phyloP scores from a whole-genome alignment of 495 filamentous ascomycete species.

The Tetracladium marchalianum region DNA sequence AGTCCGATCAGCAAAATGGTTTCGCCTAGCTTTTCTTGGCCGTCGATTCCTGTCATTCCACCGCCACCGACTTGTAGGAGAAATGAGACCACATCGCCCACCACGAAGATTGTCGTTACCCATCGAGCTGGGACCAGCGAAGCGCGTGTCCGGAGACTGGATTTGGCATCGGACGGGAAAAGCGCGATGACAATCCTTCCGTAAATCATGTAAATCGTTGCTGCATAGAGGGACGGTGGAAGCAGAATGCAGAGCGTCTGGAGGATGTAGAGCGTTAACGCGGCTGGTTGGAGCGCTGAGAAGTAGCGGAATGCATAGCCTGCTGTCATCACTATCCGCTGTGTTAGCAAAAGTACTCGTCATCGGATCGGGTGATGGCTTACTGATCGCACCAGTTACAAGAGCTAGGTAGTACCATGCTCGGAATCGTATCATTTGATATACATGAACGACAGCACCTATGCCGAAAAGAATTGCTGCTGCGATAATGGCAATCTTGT shows the following conservation, averaged over 20 bases:
- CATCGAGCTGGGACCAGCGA: constrained; percentile 25
- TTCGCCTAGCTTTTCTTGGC: constrained; percentile 29
- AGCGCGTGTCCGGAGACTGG: constrained; percentile 28
- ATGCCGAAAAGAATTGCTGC: too few species aligned
- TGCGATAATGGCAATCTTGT: too few species aligned
- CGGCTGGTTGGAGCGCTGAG: too few species aligned
- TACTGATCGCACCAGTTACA: too few species aligned
- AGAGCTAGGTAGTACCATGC: too few species aligned
- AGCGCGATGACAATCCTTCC: constrained; percentile 36
- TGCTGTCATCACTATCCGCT: too few species aligned
- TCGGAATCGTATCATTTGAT: too few species aligned
- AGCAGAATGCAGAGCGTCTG: constrained; percentile 36
- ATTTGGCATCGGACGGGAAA: too few species aligned
- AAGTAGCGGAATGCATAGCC: too few species aligned
- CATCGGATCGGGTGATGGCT: too few species aligned
- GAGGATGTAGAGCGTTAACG: constrained; percentile 40
- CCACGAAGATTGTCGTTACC: constrained; percentile 35
- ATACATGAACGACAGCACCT: too few species aligned
- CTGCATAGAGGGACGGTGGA: constrained; percentile 42
- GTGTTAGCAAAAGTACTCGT: too few species aligned
- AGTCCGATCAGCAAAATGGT: constrained; percentile 33
- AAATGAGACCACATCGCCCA: constrained; percentile 34
- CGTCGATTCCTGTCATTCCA: constrained; percentile 15
- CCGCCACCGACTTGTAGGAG: constrained; percentile 28
- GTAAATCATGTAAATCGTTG: constrained; percentile 44